A percentile compares a stretch with the other conserved stretches of the same genome.
These are phyloP conservation scores for Amyloporia xantha DNA, from an alignment of 768 basidiomycete species.

Conservation along the genomic window DNA sequence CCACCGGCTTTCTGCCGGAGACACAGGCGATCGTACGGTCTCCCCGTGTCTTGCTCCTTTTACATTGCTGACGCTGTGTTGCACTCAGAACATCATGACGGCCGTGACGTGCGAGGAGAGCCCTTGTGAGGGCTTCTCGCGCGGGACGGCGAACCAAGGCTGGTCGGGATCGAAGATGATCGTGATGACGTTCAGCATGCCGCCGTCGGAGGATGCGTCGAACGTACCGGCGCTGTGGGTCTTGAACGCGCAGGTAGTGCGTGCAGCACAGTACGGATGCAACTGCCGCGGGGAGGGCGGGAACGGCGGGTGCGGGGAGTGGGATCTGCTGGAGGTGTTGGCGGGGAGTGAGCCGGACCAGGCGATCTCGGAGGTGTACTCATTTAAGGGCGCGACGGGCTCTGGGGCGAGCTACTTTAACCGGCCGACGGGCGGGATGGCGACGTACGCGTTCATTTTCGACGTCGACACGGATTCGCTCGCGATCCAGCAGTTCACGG, in stretches of 20 bases:
- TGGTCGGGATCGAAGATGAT: conserved; percentile 22
- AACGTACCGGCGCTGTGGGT: conserved; percentile 23
- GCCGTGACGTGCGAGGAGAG: conserved; percentile 11
- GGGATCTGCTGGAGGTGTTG: conserved; percentile 25
- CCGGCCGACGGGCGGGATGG: conserved; percentile 14
- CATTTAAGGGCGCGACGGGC: conserved; percentile 25
- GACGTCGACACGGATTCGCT: conserved; percentile 24
- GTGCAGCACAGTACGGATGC: conserved; percentile 26
- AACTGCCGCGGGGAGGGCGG: conserved; percentile 27
- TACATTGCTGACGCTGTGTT: neutral
- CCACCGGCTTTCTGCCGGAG: conserved; percentile 1
- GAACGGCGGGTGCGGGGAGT: conserved; percentile 20
- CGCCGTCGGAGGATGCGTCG: conserved; percentile 12
- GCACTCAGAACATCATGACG: conserved; percentile 23
- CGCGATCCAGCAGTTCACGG: conserved; percentile 17
- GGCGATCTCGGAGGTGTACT: conserved; percentile 26
- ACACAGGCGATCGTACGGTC: conserved; percentile 9
- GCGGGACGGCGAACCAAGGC: conserved; percentile 24
- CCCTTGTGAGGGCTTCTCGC: conserved; percentile 23
- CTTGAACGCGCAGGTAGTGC: conserved; percentile 23
- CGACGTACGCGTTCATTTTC: conserved; percentile 18
- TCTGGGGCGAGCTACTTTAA: conserved; percentile 17
- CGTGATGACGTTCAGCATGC: conserved; percentile 24
- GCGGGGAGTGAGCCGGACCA: conserved; percentile 12
- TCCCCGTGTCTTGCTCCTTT: neutral